Percentiles rank a stretch among this genome's conserved stretches.
Conservation (phyloP, 2,329 filamentous ascomycete species). For the Cordyceps fumosorosea region DNA sequence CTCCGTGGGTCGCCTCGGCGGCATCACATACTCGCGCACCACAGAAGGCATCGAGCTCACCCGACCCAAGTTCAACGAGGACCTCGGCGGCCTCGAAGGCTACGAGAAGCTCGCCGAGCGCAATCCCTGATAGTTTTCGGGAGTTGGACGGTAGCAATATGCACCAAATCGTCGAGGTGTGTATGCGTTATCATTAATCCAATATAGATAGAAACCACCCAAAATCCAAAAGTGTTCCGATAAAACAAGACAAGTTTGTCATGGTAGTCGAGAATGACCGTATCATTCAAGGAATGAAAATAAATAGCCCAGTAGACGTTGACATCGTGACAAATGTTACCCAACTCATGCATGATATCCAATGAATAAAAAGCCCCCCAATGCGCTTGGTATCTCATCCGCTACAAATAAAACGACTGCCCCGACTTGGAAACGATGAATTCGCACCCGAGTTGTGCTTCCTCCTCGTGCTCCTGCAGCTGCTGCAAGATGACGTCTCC, state of each 20-base stretch:
- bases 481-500: conserved; percentile 62
- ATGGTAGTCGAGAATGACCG: neutral
- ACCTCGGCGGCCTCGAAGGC: conserved; percentile 46
- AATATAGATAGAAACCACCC: neutral
- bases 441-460: conserved; percentile 65
- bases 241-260: neutral
- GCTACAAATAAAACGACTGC: conserved; percentile 47
- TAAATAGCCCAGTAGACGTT: neutral
- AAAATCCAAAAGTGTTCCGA: neutral
- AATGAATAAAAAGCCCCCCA: conserved; percentile 14
- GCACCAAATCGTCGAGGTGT: too few relatives aligned
- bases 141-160: neutral
- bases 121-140: neutral
- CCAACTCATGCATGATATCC: neutral
- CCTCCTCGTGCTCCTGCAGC: conserved; percentile 58
- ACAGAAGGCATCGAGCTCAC: conserved; percentile 67
- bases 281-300: neutral
- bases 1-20: conserved; percentile 73
- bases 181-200: neutral
- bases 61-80: conserved; percentile 50
- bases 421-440: conserved; percentile 68
- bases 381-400: neutral
- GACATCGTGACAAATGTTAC: neutral
- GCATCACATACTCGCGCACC: conserved; percentile 73
- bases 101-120: conserved; percentile 41